phyloP scores from a whole-genome alignment of 177 flowering plant genomes.

The Tripterygium wilfordii region DNA sequence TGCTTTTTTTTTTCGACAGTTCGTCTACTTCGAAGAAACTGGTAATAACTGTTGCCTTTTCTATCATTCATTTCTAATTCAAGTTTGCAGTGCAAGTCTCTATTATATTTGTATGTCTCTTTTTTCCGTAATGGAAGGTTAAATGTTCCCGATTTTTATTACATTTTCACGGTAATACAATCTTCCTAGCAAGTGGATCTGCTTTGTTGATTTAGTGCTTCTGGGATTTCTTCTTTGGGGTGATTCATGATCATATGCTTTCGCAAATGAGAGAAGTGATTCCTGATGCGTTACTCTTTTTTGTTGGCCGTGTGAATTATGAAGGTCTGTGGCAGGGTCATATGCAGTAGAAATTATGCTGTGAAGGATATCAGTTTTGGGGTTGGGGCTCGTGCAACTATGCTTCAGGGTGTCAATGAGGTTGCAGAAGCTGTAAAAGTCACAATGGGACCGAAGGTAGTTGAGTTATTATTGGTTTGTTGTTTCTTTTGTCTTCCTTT shows the following conservation, averaged over 20 bases:
- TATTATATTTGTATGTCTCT: too few relatives aligned
- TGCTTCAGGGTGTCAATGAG: slow-evolving; percentile 79
- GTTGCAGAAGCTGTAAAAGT: slow-evolving; percentile 83
- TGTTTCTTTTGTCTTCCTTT: too few relatives aligned
- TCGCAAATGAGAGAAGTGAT: too few relatives aligned
- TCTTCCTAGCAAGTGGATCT: too few relatives aligned
- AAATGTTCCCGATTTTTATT: too few relatives aligned
- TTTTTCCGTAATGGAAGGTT: too few relatives aligned
- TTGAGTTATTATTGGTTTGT: too few relatives aligned
- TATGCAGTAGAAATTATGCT: slow-evolving; percentile 48
- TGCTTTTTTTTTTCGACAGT: slow-evolving; percentile 9
- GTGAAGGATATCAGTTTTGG: slow-evolving; percentile 74
- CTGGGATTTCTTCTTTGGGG: background rate
- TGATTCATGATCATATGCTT: too few relatives aligned
- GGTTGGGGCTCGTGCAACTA: slow-evolving; percentile 65
- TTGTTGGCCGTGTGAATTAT: slow-evolving; percentile 11
- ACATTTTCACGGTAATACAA: too few relatives aligned
- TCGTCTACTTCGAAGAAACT: slow-evolving; percentile 19
- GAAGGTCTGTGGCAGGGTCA: slow-evolving; percentile 37
- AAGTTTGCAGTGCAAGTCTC: background rate
- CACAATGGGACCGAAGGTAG: slow-evolving; percentile 96
- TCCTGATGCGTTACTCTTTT: background rate
- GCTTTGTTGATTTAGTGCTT: too few relatives aligned
- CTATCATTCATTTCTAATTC: background rate
- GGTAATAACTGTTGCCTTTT: too few relatives aligned